phyloP scores from a whole-genome alignment of 2,329 filamentous ascomycete genomes.

The Phyllosticta paracitricarpa region DNA sequence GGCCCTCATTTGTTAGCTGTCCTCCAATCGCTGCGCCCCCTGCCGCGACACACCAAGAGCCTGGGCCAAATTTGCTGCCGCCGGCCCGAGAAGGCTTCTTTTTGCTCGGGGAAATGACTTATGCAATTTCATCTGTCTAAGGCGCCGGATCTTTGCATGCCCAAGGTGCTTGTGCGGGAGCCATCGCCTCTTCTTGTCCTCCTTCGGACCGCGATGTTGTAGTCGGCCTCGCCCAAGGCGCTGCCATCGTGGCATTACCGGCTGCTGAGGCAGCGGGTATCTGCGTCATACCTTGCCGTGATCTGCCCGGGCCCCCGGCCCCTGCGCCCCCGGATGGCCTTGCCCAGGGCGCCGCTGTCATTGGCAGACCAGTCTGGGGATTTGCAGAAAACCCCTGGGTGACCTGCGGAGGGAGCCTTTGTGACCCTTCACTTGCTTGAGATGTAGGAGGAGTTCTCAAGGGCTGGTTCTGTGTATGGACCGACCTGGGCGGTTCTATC shows the following conservation, averaged over 20 bases:
- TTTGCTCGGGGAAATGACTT: not conserved
- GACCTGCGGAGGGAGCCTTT: constrained; percentile 19
- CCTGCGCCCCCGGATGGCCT: not conserved
- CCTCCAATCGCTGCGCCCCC: not conserved
- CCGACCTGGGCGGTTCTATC: constrained; percentile 19
- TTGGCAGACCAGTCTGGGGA: not conserved
- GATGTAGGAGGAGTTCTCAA: constrained; percentile 17
- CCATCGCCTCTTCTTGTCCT: not conserved
- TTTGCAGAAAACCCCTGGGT: constrained; percentile 10
- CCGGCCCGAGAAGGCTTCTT: not conserved
- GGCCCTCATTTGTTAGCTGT: not conserved
- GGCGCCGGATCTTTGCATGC: constrained; percentile 6
- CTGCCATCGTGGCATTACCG: not conserved
- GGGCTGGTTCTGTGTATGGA: constrained; percentile 29
- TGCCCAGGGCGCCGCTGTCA: constrained; percentile 20
- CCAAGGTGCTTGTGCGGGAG: constrained; percentile 10
- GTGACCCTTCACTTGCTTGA: constrained; percentile 14
- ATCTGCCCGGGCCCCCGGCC: not conserved
- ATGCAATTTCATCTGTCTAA: not conserved
- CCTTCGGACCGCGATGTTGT: not conserved
- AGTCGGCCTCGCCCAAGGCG: constrained; percentile 1
- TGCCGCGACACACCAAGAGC: not conserved
- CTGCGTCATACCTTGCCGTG: constrained; percentile 4
- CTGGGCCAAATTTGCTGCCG: not conserved
- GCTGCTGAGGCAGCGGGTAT: not conserved